Percentiles rank a stretch among this genome's conserved stretches.
These are phyloP conservation scores for Lasiosphaeris hirsuta DNA, from an alignment of 495 filamentous ascomycete species.

Conservation along the genomic window DNA sequence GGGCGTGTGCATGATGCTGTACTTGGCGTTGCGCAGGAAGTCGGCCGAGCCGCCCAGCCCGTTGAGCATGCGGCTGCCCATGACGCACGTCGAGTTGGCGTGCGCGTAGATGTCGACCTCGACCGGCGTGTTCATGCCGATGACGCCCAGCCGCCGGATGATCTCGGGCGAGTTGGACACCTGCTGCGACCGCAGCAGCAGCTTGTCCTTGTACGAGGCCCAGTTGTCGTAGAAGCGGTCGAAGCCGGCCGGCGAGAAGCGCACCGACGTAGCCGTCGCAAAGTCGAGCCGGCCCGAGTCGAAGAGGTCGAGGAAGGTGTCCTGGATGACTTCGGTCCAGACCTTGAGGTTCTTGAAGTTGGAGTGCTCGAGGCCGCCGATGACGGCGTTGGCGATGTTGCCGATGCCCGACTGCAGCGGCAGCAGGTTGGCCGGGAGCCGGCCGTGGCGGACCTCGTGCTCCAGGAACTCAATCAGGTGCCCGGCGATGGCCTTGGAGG, in stretches of 20 bases:
- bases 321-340: constrained; percentile 93
- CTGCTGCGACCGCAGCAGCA: constrained; percentile 81
- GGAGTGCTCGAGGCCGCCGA: constrained; percentile 77
- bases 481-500: constrained; percentile 66
- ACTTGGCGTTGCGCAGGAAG: constrained; percentile 80
- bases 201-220: constrained; percentile 76
- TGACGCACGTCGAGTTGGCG: constrained; percentile 87
- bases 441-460: constrained; percentile 73
- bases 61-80: constrained; percentile 90
- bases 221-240: constrained; percentile 87
- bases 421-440: constrained; percentile 73
- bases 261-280: constrained; percentile 85
- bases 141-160: constrained; percentile 81
- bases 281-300: constrained; percentile 88
- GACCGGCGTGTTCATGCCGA: constrained; percentile 94
- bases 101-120: constrained; percentile 95
- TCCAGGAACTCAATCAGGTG: constrained; percentile 84
- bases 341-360: constrained; percentile 87
- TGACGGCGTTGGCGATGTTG: constrained; percentile 91
- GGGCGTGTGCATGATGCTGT: constrained; percentile 93
- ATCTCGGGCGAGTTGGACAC: constrained; percentile 95
- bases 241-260: constrained; percentile 89
- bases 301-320: constrained; percentile 92
- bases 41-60: constrained; percentile 86
- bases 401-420: constrained; percentile 89